Base-by-base conservation (phyloP, 805 yeast species). In the Teunomyces lycoperdinae region DNA sequence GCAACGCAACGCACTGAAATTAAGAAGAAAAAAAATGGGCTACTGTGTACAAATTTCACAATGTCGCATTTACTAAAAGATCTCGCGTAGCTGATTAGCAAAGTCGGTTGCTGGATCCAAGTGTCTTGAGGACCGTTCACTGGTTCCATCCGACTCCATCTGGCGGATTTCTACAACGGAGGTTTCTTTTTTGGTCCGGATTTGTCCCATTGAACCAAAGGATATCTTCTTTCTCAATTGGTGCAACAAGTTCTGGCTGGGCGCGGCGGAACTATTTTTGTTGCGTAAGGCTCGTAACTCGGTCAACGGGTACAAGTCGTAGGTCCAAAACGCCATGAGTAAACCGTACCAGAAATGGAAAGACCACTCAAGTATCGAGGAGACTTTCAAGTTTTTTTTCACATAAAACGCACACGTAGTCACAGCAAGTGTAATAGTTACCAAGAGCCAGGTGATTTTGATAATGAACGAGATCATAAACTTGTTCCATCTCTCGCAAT, bases 311-410 rank as follows among this genome's bases (percentile, higher is more conserved):
- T 60, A 59, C 41, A 62, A 56, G 44, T 61, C 66, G 43, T 61
- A 62, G 27, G 64, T 59, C 64, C 64, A 62, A 49, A 62, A 62
- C 5, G 60, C 63, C 47, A 60, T 44, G 31, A 62, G 51, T 20
- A 59, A 49, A 3, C 64, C 63, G 46, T 62, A 62, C 63, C 63
- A 61, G 44, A 61, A 55, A 47, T 62, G 64, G 57, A 62, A 59
- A n/a, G 48, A 43, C 66, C 66, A 62, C 43, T 62, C 66, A 32
- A 62, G 51, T 6, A 58, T 41, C 14, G 57, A 53, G n/a, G 62
- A 55, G 17, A 54, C 49, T 24, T 48, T 51, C 39, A 51, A 46
- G 30, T 56, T 45, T 10, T 45, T 52, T 32, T 43, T 51, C n/a
- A 56, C 62, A 44, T 59, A 60, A 47, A 60, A 60, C 8, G 48